Evolutionary conservation across 2,329 filamentous ascomycete species (phyloP).

Genomic region (Aspergillus sp.): DNA sequence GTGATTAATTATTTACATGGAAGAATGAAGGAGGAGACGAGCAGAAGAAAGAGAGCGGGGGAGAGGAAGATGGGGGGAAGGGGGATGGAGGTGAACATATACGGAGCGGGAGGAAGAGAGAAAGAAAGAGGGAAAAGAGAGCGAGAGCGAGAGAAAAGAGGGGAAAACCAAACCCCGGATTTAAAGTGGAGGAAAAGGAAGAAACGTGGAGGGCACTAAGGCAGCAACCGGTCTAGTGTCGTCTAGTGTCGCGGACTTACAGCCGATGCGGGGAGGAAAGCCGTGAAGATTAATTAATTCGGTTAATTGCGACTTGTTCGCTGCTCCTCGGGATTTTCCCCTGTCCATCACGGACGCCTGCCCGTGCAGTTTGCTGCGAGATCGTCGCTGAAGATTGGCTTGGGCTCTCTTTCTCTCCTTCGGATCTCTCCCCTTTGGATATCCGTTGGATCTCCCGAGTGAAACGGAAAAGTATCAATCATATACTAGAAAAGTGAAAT

Average conservation of each 20-base stretch:
- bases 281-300: background rate
- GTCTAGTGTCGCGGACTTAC: conserved; percentile 7
- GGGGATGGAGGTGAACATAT: no score
- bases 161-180: conserved; percentile 12
- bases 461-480: no score
- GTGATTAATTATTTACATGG: background rate
- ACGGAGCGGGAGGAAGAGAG: conserved; percentile 5
- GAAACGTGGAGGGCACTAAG: conserved; percentile 23
- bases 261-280: conserved; percentile 19
- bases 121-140: conserved; percentile 8
- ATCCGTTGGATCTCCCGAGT: no score
- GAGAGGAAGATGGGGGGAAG: conserved; percentile 1
- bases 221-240: background rate
- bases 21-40: background rate
- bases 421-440: no score
- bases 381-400: no score
- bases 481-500: no score
- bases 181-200: conserved; percentile 6
- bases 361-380: conserved; percentile 5
- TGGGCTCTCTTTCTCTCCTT: no score
- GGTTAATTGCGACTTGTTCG: background rate
- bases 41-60: background rate
- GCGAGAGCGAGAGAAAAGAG: conserved; percentile 4
- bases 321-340: conserved; percentile 18
- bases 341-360: conserved; percentile 15